Conservation (phyloP, 768 basidiomycete species). For the Fibroporia radiculosa region DNA sequence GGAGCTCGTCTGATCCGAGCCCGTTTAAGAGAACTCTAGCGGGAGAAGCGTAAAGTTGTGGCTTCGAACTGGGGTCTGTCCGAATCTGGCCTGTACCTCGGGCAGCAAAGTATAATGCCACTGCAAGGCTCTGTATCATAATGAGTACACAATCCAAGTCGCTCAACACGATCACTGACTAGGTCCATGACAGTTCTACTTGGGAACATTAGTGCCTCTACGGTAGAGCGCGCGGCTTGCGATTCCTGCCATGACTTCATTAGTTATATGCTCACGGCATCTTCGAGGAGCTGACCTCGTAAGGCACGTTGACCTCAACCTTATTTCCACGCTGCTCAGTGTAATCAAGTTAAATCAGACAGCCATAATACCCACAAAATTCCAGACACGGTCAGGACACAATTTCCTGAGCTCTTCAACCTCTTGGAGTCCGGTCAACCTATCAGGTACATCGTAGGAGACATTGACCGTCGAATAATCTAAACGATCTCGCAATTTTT, state of each 20-base stretch:
- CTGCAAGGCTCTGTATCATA: constrained; percentile 69
- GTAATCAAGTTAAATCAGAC: neutral
- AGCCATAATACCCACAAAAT: constrained; percentile 52
- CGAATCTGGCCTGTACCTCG: constrained; percentile 62
- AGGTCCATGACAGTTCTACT: constrained; percentile 85
- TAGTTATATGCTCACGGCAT: neutral
- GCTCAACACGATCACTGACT: constrained; percentile 33
- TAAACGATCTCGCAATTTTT: constrained; percentile 24
- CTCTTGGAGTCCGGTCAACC: constrained; percentile 72
- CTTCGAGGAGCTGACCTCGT: constrained; percentile 39
- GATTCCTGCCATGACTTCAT: constrained; percentile 46
- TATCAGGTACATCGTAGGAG: constrained; percentile 80
- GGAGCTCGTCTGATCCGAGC: constrained; percentile 89
- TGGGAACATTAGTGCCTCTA: constrained; percentile 75
- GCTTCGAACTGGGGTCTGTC: constrained; percentile 23
- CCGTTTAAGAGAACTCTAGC: constrained; percentile 86
- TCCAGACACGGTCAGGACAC: constrained; percentile 82
- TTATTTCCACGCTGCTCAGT: constrained; percentile 23
- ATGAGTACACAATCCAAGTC: neutral
- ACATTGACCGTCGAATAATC: constrained; percentile 18
- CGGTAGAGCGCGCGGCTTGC: constrained; percentile 39
- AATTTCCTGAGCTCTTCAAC: constrained; percentile 67
- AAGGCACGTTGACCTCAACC: constrained; percentile 85
- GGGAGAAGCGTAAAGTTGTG: constrained; percentile 53
- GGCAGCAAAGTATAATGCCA: constrained; percentile 92